Conservation (phyloP, 305 asterid genomes). For the Ilex paraguariensis region DNA sequence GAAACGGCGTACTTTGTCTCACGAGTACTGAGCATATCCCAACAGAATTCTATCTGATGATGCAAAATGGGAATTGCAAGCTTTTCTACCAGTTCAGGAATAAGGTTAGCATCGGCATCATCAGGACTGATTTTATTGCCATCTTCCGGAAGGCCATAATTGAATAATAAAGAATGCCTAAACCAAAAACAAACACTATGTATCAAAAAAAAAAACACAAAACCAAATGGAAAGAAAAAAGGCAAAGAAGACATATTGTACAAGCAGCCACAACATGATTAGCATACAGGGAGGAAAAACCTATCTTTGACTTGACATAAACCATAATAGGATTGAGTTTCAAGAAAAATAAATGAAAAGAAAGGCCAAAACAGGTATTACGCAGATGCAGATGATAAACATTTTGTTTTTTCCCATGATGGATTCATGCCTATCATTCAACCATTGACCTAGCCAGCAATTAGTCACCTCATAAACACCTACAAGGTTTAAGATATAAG, state of each 20-base stretch:
- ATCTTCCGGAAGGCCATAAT: slow-evolving; percentile 64
- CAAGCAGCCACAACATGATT: background rate
- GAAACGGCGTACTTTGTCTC: slow-evolving; percentile 75
- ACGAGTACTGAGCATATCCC: slow-evolving; percentile 84
- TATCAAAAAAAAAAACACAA: background rate
- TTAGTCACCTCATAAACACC: background rate
- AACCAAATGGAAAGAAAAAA: background rate
- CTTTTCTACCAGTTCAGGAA: slow-evolving; percentile 76
- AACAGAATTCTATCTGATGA: slow-evolving; percentile 63
- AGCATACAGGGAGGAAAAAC: no score
- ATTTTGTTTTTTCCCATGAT: background rate
- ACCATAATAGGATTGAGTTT: no score
- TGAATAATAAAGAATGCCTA: slow-evolving; percentile 85
- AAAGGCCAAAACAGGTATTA: background rate
- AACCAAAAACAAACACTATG: slow-evolving; percentile 7
- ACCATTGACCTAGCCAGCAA: background rate
- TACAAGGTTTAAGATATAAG: background rate
- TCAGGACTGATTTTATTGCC: slow-evolving; percentile 33
- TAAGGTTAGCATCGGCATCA: slow-evolving; percentile 72
- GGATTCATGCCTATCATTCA: background rate
- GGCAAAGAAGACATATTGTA: background rate
- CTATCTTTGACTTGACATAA: no score
- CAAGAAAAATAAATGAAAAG: background rate
- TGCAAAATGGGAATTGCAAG: slow-evolving; percentile 85
- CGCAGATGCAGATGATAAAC: no score